phyloP scores from a whole-genome alignment of 495 filamentous ascomycete species.

The Coniosporium apollinis region DNA sequence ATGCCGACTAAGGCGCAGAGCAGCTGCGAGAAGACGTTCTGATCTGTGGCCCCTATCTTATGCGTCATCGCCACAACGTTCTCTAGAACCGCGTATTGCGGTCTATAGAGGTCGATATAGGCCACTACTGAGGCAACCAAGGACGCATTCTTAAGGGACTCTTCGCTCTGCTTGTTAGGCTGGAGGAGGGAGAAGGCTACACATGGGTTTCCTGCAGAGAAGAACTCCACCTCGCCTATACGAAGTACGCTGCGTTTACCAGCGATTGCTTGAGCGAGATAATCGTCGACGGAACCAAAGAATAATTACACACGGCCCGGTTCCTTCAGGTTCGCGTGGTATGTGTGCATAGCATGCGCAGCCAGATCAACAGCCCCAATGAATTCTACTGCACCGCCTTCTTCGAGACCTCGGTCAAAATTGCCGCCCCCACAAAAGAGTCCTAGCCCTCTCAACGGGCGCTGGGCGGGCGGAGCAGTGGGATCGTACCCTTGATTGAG shows the following conservation, averaged over 20 bases:
- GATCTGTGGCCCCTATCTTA: constrained; percentile 17
- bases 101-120: constrained; percentile 55
- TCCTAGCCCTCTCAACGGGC: constrained; percentile 39
- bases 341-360: constrained; percentile 45
- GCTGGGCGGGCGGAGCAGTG: constrained; percentile 6
- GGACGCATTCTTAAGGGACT: constrained; percentile 45
- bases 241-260: constrained; percentile 31
- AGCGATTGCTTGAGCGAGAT: constrained; percentile 35
- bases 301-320: constrained; percentile 29
- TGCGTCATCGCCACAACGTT: constrained; percentile 48
- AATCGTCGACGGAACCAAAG: constrained; percentile 53
- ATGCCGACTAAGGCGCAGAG: constrained; percentile 52
- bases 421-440: constrained; percentile 62
- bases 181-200: constrained; percentile 53
- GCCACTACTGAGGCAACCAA: constrained; percentile 57
- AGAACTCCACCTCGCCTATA: constrained; percentile 45
- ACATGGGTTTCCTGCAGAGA: constrained; percentile 58
- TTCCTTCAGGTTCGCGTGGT: constrained; percentile 39
- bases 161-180: constrained; percentile 25
- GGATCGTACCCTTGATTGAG: constrained; percentile 43
- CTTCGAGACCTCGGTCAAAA: constrained; percentile 57
- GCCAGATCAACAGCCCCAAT: constrained; percentile 48
- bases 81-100: constrained; percentile 54
- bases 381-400: constrained; percentile 45
- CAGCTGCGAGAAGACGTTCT: constrained; percentile 50